phyloP scores from a whole-genome alignment of 805 yeast genomes.

The Pichia deserticola region DNA sequence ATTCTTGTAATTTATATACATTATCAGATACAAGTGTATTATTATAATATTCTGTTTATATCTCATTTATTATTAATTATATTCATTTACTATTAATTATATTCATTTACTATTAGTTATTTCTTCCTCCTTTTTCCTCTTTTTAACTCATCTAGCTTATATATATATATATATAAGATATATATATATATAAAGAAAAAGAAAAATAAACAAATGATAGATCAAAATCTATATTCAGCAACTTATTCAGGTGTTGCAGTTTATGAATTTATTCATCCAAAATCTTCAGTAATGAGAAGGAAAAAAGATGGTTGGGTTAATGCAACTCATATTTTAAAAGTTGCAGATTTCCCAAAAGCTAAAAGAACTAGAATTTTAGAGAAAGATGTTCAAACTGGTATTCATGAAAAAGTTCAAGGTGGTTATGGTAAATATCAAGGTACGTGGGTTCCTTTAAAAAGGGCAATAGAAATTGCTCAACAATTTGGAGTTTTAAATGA shows the following conservation, averaged over 20 bases:
- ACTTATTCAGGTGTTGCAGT: conserved; percentile 79
- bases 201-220: conserved; percentile 16
- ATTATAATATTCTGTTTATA: too few species aligned
- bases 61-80: too few species aligned
- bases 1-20: too few species aligned
- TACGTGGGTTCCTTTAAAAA: conserved; percentile 85
- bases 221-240: conserved; percentile 51
- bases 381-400: conserved; percentile 83
- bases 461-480: conserved; percentile 62
- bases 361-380: conserved; percentile 88
- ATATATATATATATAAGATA: too few species aligned
- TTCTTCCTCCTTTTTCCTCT: too few species aligned
- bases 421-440: conserved; percentile 97
- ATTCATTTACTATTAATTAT: too few species aligned
- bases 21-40: too few species aligned
- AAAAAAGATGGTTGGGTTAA: conserved; percentile 78
- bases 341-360: conserved; percentile 91
- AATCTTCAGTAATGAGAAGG: conserved; percentile 73
- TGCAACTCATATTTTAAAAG: conserved; percentile 91
- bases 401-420: conserved; percentile 92
- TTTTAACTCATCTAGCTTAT: too few species aligned
- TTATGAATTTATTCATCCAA: conserved; percentile 62
- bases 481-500: conserved; percentile 57
- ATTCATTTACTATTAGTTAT: too few species aligned
- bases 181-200: too few species aligned